Conservation (phyloP, 2,329 filamentous ascomycete genomes). For the Colletotrichum sp. region DNA sequence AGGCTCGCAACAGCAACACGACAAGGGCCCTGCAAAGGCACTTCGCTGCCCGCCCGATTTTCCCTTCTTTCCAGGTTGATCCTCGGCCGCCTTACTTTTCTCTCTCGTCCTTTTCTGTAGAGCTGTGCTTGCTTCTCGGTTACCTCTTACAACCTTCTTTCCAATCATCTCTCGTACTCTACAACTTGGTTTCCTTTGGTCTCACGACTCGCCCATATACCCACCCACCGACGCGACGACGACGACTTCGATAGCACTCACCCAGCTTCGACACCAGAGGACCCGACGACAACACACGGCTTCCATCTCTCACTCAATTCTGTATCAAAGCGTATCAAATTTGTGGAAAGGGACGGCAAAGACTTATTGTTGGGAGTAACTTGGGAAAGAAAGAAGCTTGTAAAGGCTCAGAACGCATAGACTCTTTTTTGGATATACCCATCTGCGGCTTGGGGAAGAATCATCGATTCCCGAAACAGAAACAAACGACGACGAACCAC, state of each 20-base stretch:
- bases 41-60: slow-evolving; percentile 23
- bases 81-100: slow-evolving; percentile 53
- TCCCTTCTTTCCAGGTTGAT: slow-evolving; percentile 63
- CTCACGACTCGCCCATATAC: slow-evolving; percentile 18
- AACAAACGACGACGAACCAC: slow-evolving; percentile 10
- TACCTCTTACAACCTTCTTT: slow-evolving; percentile 5
- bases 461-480: not conserved
- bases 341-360: slow-evolving; percentile 4
- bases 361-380: not conserved
- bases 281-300: slow-evolving; percentile 8
- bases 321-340: slow-evolving; percentile 9
- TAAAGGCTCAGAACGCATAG: slow-evolving; percentile 21
- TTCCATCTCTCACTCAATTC: not conserved
- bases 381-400: slow-evolving; percentile 21
- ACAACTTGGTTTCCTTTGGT: slow-evolving; percentile 17
- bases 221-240: slow-evolving; percentile 15
- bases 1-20: slow-evolving; percentile 8
- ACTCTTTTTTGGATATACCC: slow-evolving; percentile 18
- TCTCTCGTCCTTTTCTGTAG: slow-evolving; percentile 19
- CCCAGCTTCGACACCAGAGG: slow-evolving; percentile 2
- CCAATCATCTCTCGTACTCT: slow-evolving; percentile 3
- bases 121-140: slow-evolving; percentile 22
- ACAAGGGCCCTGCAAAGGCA: slow-evolving; percentile 25
- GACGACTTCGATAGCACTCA: slow-evolving; percentile 12
- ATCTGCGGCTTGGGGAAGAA: not conserved